Evolutionary conservation across 257 asterid species (phyloP), one percentile per base, ranked within the genome.

Genomic region (Primulina eburnea): DNA sequence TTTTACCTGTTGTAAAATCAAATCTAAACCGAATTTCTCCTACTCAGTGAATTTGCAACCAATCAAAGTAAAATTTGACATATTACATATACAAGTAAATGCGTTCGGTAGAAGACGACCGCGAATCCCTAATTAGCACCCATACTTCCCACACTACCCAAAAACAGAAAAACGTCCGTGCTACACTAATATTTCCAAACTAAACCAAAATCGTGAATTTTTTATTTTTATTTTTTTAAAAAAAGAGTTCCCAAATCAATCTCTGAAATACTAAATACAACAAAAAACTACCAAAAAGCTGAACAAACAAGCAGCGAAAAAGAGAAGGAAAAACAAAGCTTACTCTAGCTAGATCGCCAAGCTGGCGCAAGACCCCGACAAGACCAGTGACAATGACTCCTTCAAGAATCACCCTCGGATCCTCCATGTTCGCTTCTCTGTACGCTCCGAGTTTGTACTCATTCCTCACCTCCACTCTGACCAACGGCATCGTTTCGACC

Each of bases 271-370:
- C 55, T 47, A 47, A 65, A 63, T 38, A 61, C 21, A 65, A 56
- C 32, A 17, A 6, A 55, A 65, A 70, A 57, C 8, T 12, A 38
- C 33, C 64, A 24, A 53, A 57, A 47, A 62, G 43, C 65, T 43
- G 69, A 59, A 69, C 16, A 16, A 55, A 43, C 30, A 62, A 17
- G 9, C 43, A 35, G 43, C 43, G 7, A 33, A 4, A 38, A 38
- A 38, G 50, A 18, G 14, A 12, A 55, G 24, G 8, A 4, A 33
- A 17, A 20, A 8, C 26, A 24, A 64, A 62, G 75, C 86, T 60
- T 71, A 92, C 98, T 89, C 95, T n/a, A 34, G 94, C 90, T 57
- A 92, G 96, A 88, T 92, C 98, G 73, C 96, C 98, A 40, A 92
- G 92, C 92, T 92, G 98, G 32, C 98, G 91, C 60, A 92, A 80